phyloP scores from a whole-genome alignment of 169 alveolate species.

The Cryptosporidium ryanae region DNA sequence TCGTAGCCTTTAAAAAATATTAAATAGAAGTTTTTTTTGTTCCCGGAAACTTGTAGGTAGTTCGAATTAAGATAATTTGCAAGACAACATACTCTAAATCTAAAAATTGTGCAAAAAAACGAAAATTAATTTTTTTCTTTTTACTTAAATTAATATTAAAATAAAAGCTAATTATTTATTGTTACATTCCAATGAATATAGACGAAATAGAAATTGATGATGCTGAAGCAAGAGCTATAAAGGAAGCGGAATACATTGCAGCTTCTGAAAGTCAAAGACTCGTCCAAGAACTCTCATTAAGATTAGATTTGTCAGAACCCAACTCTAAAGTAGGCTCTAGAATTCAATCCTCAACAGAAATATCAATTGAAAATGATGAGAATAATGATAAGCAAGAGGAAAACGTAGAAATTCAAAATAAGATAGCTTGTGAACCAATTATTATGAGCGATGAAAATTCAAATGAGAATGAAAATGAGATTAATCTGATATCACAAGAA shows the following conservation, averaged over 20 bases:
- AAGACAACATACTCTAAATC: no score
- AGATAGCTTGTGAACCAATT: slow-evolving; percentile 10
- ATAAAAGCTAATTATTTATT: not conserved
- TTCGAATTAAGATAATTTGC: no score
- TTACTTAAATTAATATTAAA: not conserved
- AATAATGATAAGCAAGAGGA: not conserved
- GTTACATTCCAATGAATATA: not conserved
- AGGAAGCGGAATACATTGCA: slow-evolving; percentile 57
- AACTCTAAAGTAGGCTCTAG: slow-evolving; percentile 26
- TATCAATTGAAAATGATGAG: not conserved
- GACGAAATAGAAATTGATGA: slow-evolving; percentile 1
- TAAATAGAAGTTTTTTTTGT: no score
- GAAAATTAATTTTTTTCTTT: not conserved
- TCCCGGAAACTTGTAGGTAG: no score
- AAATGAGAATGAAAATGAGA: not conserved
- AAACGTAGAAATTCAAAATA: not conserved
- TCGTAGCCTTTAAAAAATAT: no score
- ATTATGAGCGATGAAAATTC: slow-evolving; percentile 4
- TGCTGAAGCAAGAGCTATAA: slow-evolving; percentile 63
- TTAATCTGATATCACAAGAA: slow-evolving; percentile 9
- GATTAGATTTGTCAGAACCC: slow-evolving; percentile 30
- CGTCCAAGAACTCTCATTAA: slow-evolving; percentile 41
- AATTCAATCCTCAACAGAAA: not conserved
- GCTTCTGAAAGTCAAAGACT: slow-evolving; percentile 38
- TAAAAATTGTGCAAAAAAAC: no score